Evolutionary conservation across 305 asterid species (phyloP).

Genomic region (Rubia peregrina): DNA sequence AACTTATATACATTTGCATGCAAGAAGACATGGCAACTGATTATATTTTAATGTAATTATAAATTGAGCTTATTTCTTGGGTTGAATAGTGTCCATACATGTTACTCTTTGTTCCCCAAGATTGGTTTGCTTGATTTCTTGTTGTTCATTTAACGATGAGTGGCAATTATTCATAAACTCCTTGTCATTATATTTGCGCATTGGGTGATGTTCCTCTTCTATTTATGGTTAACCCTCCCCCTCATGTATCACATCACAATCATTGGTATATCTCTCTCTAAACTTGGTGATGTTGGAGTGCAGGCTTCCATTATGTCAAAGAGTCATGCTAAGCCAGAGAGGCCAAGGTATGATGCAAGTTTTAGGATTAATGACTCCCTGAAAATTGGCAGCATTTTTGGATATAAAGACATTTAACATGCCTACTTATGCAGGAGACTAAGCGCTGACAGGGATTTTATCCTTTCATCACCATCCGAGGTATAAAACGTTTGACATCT

Average conservation of each 20-base stretch:
- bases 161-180: background rate
- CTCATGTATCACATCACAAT: background rate
- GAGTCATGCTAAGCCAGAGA: constrained; percentile 36
- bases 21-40: background rate
- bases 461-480: constrained; percentile 31
- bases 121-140: background rate
- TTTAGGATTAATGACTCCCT: background rate
- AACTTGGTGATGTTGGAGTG: constrained; percentile 9
- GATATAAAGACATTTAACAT: background rate
- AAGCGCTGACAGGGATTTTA: constrained; percentile 33
- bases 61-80: background rate
- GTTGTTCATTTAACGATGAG: background rate
- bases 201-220: background rate
- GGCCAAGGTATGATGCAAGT: constrained; percentile 30
- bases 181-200: background rate
- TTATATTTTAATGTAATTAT: background rate
- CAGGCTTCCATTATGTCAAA: constrained; percentile 52
- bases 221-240: background rate
- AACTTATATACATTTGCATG: background rate
- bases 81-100: background rate
- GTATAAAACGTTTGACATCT: constrained; percentile 15
- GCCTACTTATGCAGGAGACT: constrained; percentile 34
- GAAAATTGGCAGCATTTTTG: background rate
- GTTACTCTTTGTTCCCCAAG: background rate
- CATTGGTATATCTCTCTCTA: background rate